phyloP scores from a whole-genome alignment of 1,284 basidiomycete species.

The Coniferiporia sulphurascens region DNA sequence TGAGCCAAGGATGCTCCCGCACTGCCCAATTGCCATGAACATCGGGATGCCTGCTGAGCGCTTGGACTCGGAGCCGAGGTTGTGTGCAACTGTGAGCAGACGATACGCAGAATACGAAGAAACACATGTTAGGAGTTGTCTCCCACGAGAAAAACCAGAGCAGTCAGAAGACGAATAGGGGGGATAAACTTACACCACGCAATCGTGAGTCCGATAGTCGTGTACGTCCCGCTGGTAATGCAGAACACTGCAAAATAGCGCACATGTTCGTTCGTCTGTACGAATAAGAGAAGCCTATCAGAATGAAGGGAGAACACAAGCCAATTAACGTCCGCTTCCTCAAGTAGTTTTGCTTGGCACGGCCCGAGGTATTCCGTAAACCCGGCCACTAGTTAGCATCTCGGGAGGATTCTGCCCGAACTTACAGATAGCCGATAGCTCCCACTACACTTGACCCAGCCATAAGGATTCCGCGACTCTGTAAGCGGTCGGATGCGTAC shows the following conservation, averaged over 20 bases:
- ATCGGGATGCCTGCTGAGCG: slow-evolving; percentile 69
- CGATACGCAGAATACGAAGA: background rate
- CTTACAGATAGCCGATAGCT: slow-evolving; percentile 64
- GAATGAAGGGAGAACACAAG: background rate
- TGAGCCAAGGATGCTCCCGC: slow-evolving; percentile 66
- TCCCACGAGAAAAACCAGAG: background rate
- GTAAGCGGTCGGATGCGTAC: slow-evolving; percentile 65
- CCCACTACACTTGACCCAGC: slow-evolving; percentile 43
- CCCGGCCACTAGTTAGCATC: too few species aligned
- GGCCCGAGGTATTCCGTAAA: background rate
- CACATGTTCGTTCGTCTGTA: slow-evolving; percentile 41
- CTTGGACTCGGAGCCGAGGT: slow-evolving; percentile 74
- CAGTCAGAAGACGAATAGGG: background rate
- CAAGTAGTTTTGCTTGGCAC: background rate
- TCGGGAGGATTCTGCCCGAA: slow-evolving; percentile 11
- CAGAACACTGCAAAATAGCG: slow-evolving; percentile 69
- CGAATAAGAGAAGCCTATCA: slow-evolving; percentile 45
- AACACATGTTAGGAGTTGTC: background rate
- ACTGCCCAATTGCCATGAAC: slow-evolving; percentile 73
- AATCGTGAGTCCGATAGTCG: slow-evolving; percentile 59
- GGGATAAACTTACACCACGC: slow-evolving; percentile 59
- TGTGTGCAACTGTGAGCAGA: slow-evolving; percentile 52
- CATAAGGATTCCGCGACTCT: slow-evolving; percentile 65
- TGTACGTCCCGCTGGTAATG: slow-evolving; percentile 64
- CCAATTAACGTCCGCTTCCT: too few species aligned